A percentile compares a stretch with the other conserved stretches of the same genome.
phyloP scores from a whole-genome alignment of 139 green algal species.

The Chlamydomonas sp. region DNA sequence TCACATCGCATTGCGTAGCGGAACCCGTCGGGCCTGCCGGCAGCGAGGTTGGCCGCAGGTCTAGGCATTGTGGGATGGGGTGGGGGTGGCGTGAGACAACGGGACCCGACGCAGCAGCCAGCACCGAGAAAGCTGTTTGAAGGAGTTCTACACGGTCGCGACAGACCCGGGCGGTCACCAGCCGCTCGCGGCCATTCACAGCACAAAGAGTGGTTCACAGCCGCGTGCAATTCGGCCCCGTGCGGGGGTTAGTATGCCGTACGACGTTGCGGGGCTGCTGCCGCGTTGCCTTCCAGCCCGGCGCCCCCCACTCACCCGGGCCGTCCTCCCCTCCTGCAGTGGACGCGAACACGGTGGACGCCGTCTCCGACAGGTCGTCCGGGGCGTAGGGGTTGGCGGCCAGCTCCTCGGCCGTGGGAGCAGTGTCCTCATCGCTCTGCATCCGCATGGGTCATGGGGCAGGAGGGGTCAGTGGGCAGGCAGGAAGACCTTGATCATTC shows the following conservation, averaged over 20 bases:
- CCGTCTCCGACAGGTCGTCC: slow-evolving; percentile 1
- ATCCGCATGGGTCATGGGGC: not conserved
- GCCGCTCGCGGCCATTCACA: not conserved
- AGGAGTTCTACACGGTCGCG: too few species aligned
- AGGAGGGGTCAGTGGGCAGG: not conserved
- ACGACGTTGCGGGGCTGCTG: not conserved
- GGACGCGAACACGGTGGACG: not conserved
- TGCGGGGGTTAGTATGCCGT: not conserved
- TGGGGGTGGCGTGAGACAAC: too few species aligned
- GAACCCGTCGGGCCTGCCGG: too few species aligned
- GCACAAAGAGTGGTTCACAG: not conserved
- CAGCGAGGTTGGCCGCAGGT: too few species aligned
- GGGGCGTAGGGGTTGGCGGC: slow-evolving; percentile 14
- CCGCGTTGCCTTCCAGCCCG: too few species aligned
- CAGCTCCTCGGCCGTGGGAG: slow-evolving; percentile 11
- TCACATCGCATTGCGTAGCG: not conserved
- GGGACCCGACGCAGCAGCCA: too few species aligned
- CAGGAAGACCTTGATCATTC: not conserved
- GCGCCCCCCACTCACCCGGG: not conserved
- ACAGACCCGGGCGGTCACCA: too few species aligned
- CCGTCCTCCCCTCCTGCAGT: not conserved
- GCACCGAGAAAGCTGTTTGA: too few species aligned
- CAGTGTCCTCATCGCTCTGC: slow-evolving; percentile 22
- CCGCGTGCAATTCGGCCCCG: not conserved
- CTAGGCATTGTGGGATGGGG: too few species aligned